Evolutionary conservation across 805 yeast species (phyloP), one percentile per base, ranked within the genome.

Genomic region (Saccharomycopsis fibuligera): DNA sequence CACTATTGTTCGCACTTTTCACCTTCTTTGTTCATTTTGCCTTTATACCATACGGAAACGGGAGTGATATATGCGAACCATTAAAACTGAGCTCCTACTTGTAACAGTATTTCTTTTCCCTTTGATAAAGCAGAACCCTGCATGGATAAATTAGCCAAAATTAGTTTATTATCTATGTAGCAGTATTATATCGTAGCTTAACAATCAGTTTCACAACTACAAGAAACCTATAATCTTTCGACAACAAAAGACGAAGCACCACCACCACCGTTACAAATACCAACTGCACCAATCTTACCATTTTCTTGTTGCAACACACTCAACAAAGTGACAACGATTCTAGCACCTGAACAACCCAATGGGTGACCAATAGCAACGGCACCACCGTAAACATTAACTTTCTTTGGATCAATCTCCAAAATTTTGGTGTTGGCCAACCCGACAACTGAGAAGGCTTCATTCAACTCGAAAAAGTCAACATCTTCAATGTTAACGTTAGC

Each of bases 231-330:
- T 24, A 49, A 61, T 60, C 73, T 79, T 73, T 90, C 96, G 60
- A 93, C 78, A 54, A 93, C 87, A 60, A 93, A 73, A 23, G 98
- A 83, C 49, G 96, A 84, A 44, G 97, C 98, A 65, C 99, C 99
- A 66, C 99, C 99, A 62, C 99, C 99, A 74, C 99, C 99, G 68
- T 93, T 93, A 77, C 99, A 93, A 64, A 93, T 83, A 66, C 88
- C 96, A 60, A 96, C 97, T 57, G 81, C 88, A 66, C 99, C 99
- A 58, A 81, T 67, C 71, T 83, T 87, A 59, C 91, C 95, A 48
- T 69, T 69, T 74, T 93, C 98, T 72, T 91, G 96, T 35, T 68
- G 57, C 63, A 93, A 78, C 16, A 90, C 89, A 44, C 88, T 78
- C 51, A 81, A 61, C 67, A 93, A 76, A 25, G 99, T 93, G 57